Percentiles rank a stretch among this genome's conserved stretches.
These are phyloP conservation scores for Scenedesmus sp. DNA, from an alignment of 163 green algal species.

Conservation along the genomic window DNA sequence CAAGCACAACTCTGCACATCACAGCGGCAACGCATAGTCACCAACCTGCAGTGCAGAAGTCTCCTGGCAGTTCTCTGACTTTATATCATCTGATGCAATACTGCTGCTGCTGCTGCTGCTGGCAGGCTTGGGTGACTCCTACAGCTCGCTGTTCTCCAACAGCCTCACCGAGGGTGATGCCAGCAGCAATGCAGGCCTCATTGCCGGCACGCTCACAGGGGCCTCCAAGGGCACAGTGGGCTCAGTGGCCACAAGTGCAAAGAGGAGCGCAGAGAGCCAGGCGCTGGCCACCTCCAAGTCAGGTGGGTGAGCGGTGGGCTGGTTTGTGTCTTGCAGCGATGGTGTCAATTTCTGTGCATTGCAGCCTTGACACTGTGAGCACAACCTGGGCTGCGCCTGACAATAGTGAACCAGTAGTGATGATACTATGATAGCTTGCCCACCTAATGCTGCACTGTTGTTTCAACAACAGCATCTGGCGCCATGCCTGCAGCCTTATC, in stretches of 20 bases:
- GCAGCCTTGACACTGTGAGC: no score
- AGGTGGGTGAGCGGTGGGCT: not conserved
- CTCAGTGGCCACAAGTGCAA: conserved; percentile 5
- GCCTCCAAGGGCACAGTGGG: conserved; percentile 33
- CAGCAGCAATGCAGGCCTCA: conserved; percentile 30
- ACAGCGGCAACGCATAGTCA: no score
- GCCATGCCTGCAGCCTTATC: no score
- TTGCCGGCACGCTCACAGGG: conserved; percentile 36
- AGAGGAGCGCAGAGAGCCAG: not conserved
- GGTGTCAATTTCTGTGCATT: not conserved
- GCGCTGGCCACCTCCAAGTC: conserved; percentile 38
- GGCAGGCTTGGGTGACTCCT: conserved; percentile 41
- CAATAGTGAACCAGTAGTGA: no score
- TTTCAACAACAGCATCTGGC: no score
- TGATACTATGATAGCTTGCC: no score
- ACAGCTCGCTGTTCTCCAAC: conserved; percentile 38
- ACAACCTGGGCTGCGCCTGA: no score
- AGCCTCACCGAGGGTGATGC: conserved; percentile 22
- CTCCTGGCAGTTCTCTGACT: not conserved
- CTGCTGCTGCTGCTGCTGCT: not conserved
- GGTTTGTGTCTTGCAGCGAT: not conserved
- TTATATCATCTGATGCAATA: not conserved
- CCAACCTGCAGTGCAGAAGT: no score
- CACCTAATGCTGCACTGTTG: no score
- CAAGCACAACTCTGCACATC: no score